Conservation (phyloP, 139 green algal species). For the Coelastrella sp. region DNA sequence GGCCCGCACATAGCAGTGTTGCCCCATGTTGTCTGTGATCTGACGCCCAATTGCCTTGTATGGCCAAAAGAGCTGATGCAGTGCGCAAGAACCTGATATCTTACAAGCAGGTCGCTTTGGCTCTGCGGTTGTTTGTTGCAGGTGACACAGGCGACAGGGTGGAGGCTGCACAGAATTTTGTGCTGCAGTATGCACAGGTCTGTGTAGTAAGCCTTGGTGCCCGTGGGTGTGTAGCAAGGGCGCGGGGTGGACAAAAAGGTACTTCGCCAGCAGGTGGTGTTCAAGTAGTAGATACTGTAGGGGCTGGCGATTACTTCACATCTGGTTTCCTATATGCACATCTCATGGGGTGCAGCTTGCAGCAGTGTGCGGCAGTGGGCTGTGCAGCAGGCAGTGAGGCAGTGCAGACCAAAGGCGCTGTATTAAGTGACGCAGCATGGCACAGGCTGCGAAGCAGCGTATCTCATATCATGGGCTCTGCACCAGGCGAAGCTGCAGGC, state of each 20-base stretch:
- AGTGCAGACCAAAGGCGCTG: slow-evolving; percentile 32
- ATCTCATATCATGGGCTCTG: slow-evolving; percentile 49
- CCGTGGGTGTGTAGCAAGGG: slow-evolving; percentile 66
- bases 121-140: neutral
- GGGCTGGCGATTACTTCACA: slow-evolving; percentile 85
- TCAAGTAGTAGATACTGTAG: slow-evolving; percentile 85
- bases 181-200: slow-evolving; percentile 52
- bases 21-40: too few species aligned
- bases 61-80: too few species aligned
- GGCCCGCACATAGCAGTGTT: neutral
- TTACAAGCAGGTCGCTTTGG: too few species aligned
- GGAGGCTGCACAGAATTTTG: slow-evolving; percentile 53
- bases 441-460: slow-evolving; percentile 13
- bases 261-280: slow-evolving; percentile 49
- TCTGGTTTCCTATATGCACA: slow-evolving; percentile 76
- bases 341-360: slow-evolving; percentile 39
- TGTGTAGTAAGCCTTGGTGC: slow-evolving; percentile 76
- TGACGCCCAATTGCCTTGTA: too few species aligned
- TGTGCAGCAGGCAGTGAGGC: slow-evolving; percentile 39
- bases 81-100: too few species aligned
- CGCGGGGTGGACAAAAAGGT: slow-evolving; percentile 33
- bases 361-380: slow-evolving; percentile 40
- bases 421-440: slow-evolving; percentile 32
- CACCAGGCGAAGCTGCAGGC: neutral
- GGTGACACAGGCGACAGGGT: slow-evolving; percentile 24